phyloP scores from a whole-genome alignment of 805 yeast species.

The Saccharomycopsis sp. region DNA sequence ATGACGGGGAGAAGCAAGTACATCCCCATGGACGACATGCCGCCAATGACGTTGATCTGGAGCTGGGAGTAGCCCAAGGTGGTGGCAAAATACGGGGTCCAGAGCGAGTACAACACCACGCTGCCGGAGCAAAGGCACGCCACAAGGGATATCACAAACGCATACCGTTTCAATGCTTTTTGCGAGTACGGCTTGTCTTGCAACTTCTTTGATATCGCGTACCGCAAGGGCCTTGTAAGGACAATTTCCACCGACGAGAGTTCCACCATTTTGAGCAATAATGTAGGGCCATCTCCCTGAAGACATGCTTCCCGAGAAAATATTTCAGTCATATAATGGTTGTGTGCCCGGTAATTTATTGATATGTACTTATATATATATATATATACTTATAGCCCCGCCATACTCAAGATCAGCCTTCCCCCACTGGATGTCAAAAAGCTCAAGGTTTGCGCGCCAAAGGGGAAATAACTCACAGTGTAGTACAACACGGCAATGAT shows the following conservation, averaged over 20 bases:
- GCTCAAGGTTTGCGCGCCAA: slow-evolving; percentile 74
- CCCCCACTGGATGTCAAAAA: slow-evolving; percentile 50
- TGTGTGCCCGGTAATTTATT: no score
- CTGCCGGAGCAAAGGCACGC: slow-evolving; percentile 77
- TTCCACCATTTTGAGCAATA: slow-evolving; percentile 7
- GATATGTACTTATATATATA: no score
- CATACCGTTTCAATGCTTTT: slow-evolving; percentile 37
- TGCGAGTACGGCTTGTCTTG: slow-evolving; percentile 21
- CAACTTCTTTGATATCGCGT: no score
- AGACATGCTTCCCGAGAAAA: no score
- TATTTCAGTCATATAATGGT: no score
- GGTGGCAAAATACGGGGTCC: slow-evolving; percentile 57
- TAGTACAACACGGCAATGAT: slow-evolving; percentile 81
- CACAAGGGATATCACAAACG: slow-evolving; percentile 48
- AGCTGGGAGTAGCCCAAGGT: slow-evolving; percentile 56
- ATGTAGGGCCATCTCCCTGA: neutral
- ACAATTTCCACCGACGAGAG: slow-evolving; percentile 18
- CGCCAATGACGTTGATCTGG: slow-evolving; percentile 63
- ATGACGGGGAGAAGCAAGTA: slow-evolving; percentile 74
- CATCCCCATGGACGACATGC: slow-evolving; percentile 69
- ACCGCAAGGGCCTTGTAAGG: slow-evolving; percentile 20
- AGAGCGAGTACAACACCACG: slow-evolving; percentile 72
- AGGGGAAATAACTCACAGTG: slow-evolving; percentile 88
- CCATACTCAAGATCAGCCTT: slow-evolving; percentile 33
- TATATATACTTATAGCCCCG: slow-evolving; percentile 18